A percentile compares a stretch with the other conserved stretches of the same genome.
phyloP scores from a whole-genome alignment of 2,329 filamentous ascomycete species.

The Drechmeria coniospora region DNA sequence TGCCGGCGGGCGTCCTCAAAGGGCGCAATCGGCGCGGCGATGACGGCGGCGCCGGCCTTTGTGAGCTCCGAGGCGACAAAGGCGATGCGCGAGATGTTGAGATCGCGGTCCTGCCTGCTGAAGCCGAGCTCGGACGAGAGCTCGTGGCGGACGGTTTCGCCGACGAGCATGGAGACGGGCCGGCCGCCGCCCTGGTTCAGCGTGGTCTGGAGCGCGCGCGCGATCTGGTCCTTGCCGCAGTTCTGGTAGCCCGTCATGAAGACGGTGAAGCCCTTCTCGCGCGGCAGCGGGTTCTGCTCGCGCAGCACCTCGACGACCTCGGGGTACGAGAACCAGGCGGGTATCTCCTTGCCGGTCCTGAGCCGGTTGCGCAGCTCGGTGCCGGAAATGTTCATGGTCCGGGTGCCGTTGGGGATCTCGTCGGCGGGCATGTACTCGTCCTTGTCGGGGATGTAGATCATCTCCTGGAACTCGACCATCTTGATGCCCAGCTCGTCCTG shows the following conservation, averaged over 20 bases:
- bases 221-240: slow-evolving; percentile 92
- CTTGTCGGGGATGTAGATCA: slow-evolving; percentile 94
- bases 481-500: slow-evolving; percentile 92
- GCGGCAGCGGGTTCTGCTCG: slow-evolving; percentile 86
- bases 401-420: slow-evolving; percentile 67
- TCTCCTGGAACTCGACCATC: slow-evolving; percentile 98
- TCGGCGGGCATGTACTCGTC: slow-evolving; percentile 94
- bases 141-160: slow-evolving; percentile 87
- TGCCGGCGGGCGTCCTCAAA: slow-evolving; percentile 65
- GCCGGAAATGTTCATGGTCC: slow-evolving; percentile 76
- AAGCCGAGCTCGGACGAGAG: slow-evolving; percentile 93
- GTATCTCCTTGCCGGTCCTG: slow-evolving; percentile 83
- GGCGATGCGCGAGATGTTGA: slow-evolving; percentile 88
- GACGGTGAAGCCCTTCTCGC: slow-evolving; percentile 89
- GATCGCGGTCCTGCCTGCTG: slow-evolving; percentile 79
- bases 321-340: slow-evolving; percentile 99
- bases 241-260: slow-evolving; percentile 97
- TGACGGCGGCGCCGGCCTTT: slow-evolving; percentile 82
- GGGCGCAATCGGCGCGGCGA: slow-evolving; percentile 89
- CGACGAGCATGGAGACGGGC: slow-evolving; percentile 83
- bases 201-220: slow-evolving; percentile 86
- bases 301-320: slow-evolving; percentile 94
- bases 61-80: slow-evolving; percentile 95
- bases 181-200: slow-evolving; percentile 96
- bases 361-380: slow-evolving; percentile 87